Base-by-base conservation (phyloP, 441 rosid genomes). In the Macaranga tanarius region DNA sequence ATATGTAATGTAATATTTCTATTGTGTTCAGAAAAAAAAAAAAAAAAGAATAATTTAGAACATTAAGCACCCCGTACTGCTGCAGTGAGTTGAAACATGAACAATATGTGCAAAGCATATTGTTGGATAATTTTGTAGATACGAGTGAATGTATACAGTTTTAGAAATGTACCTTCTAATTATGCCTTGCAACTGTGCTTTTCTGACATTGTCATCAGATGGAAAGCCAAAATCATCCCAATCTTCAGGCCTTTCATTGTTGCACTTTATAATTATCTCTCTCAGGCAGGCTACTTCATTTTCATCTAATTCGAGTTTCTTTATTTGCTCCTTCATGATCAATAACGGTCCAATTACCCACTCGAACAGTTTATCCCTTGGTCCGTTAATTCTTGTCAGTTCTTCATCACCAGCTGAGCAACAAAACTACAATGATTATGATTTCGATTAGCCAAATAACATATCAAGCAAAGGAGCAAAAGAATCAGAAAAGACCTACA, bases 181-280 rank as follows among this genome's bases (percentile, higher is more conserved):
- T 50, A 89, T 82, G 81, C 92, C 97, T 77, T 94, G 95, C 71
- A 92, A 75, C 79, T 89, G 97, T n/a, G 94, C 95, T 81, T 84
- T 89, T 75, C 88, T 86, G 48, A 90, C 85, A 2, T 66, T 74
- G 78, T 88, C 89, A 51, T 62, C 28, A 3, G 92, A 87, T 15
- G 95, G 89, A 76, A 87, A 94, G 25, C 79, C 83, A 12, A 76
- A 40, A 52, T 73, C 80, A 68, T 89, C 88, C 97, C 92, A 92
- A 25, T 89, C 92, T 77, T 92, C 92, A 0, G 90, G 88, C 48
- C 79, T 85, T 61, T 84, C 87, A 20, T 85, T 88, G 79, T 84
- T 74, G 80, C 77, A 74, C 58, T 58, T 74, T 76, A 92, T 82
- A 51, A 85, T 85, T 54, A 92, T 47, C 69, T 65, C 83, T 78